A percentile compares a stretch with the other conserved stretches of the same genome.
phyloP scores from a whole-genome alignment of 106 monocot species.

The Acorus calamus region DNA sequence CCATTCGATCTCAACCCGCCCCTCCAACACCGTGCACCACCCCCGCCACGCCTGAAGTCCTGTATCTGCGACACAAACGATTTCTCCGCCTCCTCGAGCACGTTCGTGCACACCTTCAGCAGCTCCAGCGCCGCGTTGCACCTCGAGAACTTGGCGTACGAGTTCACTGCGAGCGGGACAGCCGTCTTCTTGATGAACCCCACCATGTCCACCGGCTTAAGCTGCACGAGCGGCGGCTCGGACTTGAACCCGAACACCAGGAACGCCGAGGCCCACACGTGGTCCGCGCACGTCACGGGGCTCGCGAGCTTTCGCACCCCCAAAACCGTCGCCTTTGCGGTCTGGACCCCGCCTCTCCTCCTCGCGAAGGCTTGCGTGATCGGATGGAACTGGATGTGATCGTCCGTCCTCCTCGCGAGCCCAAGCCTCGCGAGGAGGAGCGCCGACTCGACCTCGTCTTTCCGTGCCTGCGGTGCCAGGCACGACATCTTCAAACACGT shows the following conservation, averaged over 20 bases:
- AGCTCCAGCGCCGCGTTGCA: conserved; percentile 83
- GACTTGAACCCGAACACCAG: conserved; percentile 85
- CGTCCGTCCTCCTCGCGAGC: conserved; percentile 18
- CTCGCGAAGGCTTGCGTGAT: conserved; percentile 57
- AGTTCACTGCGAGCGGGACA: conserved; percentile 54
- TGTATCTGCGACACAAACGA: conserved; percentile 66
- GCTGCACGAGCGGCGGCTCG: conserved; percentile 68
- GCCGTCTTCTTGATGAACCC: conserved; percentile 70
- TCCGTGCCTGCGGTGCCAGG: conserved; percentile 29
- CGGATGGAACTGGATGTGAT: conserved; percentile 51
- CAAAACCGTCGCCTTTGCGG: conserved; percentile 47
- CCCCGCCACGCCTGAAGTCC: conserved; percentile 32
- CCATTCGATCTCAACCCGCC: conserved; percentile 24
- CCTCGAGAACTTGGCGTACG: conserved; percentile 78
- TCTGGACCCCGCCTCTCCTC: conserved; percentile 27
- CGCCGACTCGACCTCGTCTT: conserved; percentile 45
- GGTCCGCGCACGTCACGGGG: conserved; percentile 32
- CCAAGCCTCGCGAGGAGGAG: conserved; percentile 52
- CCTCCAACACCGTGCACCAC: conserved; percentile 42
- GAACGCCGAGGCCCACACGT: conserved; percentile 82
- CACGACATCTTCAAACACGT: conserved; percentile 21
- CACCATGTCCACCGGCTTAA: conserved; percentile 61
- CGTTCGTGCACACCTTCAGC: conserved; percentile 74
- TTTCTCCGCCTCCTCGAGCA: conserved; percentile 84
- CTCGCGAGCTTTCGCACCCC: conserved; percentile 33